These are phyloP conservation scores for Citrus hindsii DNA, from an alignment of 345 rosid species.

Conservation along the genomic window DNA sequence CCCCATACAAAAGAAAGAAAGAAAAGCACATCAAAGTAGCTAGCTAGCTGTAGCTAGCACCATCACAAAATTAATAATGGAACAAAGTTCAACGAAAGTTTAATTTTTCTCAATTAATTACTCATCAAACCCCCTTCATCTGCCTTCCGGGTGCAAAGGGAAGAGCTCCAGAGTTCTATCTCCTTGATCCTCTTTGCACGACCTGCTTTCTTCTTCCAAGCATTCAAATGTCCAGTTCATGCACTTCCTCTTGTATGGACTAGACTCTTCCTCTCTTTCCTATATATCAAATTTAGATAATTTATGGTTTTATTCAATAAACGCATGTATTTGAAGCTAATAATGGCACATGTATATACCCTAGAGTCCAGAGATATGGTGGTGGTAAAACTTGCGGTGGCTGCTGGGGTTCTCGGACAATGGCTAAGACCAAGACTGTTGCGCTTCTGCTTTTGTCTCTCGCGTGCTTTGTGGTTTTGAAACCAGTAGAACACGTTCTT, in stretches of 20 bases:
- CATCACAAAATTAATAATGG: slow-evolving; percentile 4
- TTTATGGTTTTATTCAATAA: too few species aligned
- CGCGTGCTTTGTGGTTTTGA: slow-evolving; percentile 98
- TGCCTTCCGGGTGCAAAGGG: slow-evolving; percentile 94
- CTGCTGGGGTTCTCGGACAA: slow-evolving; percentile 36
- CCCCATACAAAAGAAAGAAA: slow-evolving; percentile 27
- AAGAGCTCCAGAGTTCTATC: slow-evolving; percentile 90
- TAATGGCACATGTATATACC: slow-evolving; percentile 10
- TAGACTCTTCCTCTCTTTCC: slow-evolving; percentile 46
- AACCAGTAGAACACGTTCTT: slow-evolving; percentile 98
- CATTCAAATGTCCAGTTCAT: slow-evolving; percentile 79
- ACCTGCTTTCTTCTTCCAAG: slow-evolving; percentile 48
- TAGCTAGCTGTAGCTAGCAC: not conserved
- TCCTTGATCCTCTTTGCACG: slow-evolving; percentile 39
- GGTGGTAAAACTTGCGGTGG: slow-evolving; percentile 23
- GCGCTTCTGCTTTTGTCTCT: slow-evolving; percentile 94
- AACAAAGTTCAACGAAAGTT: slow-evolving; percentile 3
- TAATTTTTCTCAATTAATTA: not conserved
- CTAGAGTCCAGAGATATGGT: slow-evolving; percentile 41
- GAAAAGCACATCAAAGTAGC: slow-evolving; percentile 15
- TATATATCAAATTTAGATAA: not conserved
- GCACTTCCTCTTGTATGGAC: slow-evolving; percentile 83
- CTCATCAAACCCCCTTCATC: slow-evolving; percentile 24
- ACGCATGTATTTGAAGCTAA: too few species aligned
- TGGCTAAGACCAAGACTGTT: slow-evolving; percentile 57